Percentiles rank a stretch among this genome's conserved stretches.
These are phyloP conservation scores for Xylariaceae sp. DNA, from an alignment of 2,329 filamentous ascomycete genomes.

Conservation along the genomic window DNA sequence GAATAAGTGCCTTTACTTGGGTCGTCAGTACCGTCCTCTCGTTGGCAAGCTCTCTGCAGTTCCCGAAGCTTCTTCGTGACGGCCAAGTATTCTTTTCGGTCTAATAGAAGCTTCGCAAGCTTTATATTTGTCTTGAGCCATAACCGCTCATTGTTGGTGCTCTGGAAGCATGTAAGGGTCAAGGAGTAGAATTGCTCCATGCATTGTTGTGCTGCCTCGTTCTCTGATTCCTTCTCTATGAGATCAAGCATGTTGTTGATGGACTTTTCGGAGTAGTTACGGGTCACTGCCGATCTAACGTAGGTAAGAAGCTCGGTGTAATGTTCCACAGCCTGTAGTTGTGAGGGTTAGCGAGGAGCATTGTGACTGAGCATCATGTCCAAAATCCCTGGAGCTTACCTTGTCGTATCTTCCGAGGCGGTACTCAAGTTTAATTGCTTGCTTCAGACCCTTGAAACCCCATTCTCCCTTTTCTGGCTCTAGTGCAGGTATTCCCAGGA, in stretches of 20 bases:
- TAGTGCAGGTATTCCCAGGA: slow-evolving; percentile 82
- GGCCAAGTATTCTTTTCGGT: slow-evolving; percentile 84
- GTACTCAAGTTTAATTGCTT: slow-evolving; percentile 97
- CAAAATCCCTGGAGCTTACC: slow-evolving; percentile 53
- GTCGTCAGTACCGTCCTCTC: slow-evolving; percentile 85
- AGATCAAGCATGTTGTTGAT: slow-evolving; percentile 99
- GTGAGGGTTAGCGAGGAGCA: slow-evolving; percentile 34
- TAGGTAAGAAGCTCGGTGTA: slow-evolving; percentile 96
- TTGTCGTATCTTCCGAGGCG: slow-evolving; percentile 87
- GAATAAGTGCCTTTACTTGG: slow-evolving; percentile 96
- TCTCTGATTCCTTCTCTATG: slow-evolving; percentile 85
- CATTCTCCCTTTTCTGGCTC: slow-evolving; percentile 95
- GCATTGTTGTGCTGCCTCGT: slow-evolving; percentile 73
- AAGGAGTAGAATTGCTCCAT: slow-evolving; percentile 96
- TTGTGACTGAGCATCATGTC: slow-evolving; percentile 3
- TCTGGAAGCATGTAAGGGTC: slow-evolving; percentile 93
- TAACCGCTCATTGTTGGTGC: slow-evolving; percentile 93
- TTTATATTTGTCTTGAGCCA: slow-evolving; percentile 99
- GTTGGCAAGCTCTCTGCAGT: slow-evolving; percentile 87
- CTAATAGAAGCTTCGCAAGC: slow-evolving; percentile 87
- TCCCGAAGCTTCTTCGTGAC: slow-evolving; percentile 85
- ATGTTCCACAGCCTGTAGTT: slow-evolving; percentile 79
- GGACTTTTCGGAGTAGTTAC: slow-evolving; percentile 98
- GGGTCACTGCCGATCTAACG: slow-evolving; percentile 93
- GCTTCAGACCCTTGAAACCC: slow-evolving; percentile 98